phyloP scores from a whole-genome alignment of 305 asterid genomes.

The Petunia hybrid region DNA sequence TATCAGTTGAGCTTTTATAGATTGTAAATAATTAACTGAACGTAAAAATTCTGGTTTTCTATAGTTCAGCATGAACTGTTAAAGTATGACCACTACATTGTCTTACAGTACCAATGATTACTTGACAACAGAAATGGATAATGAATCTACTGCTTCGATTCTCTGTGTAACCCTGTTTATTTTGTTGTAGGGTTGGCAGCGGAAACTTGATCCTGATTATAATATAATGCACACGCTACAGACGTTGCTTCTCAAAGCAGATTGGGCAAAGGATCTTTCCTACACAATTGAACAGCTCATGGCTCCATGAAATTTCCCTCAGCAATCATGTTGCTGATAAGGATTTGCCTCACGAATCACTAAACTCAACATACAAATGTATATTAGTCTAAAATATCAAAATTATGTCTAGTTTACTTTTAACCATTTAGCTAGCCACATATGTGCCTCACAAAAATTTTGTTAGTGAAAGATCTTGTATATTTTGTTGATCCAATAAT shows the following conservation, averaged over 20 bases:
- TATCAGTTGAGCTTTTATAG: neutral
- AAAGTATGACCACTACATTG: neutral
- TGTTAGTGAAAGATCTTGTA: constrained; percentile 15
- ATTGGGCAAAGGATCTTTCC: constrained; percentile 90
- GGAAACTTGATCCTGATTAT: constrained; percentile 95
- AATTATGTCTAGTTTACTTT: constrained; percentile 24
- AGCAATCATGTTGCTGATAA: neutral
- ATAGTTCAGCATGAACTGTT: neutral
- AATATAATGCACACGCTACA: constrained; percentile 85
- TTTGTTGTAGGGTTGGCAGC: constrained; percentile 84
- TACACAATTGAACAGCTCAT: constrained; percentile 92
- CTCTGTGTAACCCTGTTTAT: neutral
- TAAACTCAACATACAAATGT: constrained; percentile 26
- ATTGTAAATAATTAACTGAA: neutral
- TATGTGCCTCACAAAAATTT: constrained; percentile 27
- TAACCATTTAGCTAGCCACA: constrained; percentile 26
- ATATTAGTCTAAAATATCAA: constrained; percentile 20
- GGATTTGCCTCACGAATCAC: neutral
- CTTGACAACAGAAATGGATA: neutral
- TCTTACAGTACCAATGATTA: neutral
- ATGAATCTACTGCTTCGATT: neutral
- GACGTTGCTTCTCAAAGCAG: constrained; percentile 78
- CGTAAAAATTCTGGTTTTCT: neutral
- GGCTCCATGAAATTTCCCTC: constrained; percentile 67
- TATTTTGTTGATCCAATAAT: neutral